Evolutionary conservation across 805 yeast genomes (phyloP), one percentile per base, ranked within the genome.

Genomic region (Ogataea polymorpha): DNA sequence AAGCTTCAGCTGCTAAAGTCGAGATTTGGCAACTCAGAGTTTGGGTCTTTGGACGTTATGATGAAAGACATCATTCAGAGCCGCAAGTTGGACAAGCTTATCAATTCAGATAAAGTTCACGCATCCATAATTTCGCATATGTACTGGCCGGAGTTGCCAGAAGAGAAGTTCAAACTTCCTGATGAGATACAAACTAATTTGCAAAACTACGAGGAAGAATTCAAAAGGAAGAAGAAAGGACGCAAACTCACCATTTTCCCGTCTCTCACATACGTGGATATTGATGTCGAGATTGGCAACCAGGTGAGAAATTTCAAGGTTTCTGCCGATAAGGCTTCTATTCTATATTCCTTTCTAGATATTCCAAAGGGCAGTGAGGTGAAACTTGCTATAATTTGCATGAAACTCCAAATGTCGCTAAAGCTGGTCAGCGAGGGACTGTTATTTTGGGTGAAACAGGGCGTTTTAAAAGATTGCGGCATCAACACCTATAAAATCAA

Each of bases 41-140:
- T 90, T 50, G 75, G 74, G 37, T 76, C 78, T 17, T 68, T 89
- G 37, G 95, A 86, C 54, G 87, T 91, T 7, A 93, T 93, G 98
- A 68, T 89, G 13, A 64, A 74, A 28, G 96, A 88, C 59, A 70
- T 89, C 8, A 56, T 65, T 14, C 77, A 75, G 20, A 82, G 95
- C 50, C 65, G 70, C 39, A 51, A 54, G 3, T 59, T 77, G 7
- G 77, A 80, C 48, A 41, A 45, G 3, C 42, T 54, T 5, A 62
- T 77, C 13, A 47, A 20, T 34, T 48, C 61, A 11, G 42, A 51
- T 5, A 44, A 46, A 2, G 65, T 81, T 23, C 77, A 76, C 39
- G 76, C 86, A 0, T 70, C 82, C 3, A 70, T 88, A 14, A 63
- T 91, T 9, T 88, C 96, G 1, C 77, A 83, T 45, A 60, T 85